A percentile compares a stretch with the other conserved stretches of the same genome.
These are phyloP conservation scores for Selaginella tamariscina DNA, from an alignment of 75 land plant species.

Conservation along the genomic window DNA sequence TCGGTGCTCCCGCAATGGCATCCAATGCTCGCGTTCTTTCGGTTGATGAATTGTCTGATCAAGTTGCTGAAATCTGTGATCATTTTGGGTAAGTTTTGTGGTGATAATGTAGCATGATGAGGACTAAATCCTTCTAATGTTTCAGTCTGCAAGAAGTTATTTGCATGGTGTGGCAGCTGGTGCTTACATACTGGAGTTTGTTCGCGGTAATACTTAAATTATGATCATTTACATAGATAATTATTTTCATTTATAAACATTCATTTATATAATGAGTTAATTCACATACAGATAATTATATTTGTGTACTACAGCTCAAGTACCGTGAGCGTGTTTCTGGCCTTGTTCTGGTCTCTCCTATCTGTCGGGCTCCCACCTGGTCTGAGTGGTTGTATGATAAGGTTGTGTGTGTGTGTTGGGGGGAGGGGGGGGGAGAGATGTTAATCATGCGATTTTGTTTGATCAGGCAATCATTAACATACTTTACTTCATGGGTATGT, in stretches of 20 bases:
- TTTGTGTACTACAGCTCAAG: slow-evolving; percentile 41
- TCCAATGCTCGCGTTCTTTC: slow-evolving; percentile 36
- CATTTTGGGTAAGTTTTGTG: slow-evolving; percentile 50
- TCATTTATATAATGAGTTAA: not conserved
- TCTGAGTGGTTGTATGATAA: slow-evolving; percentile 90
- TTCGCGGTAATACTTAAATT: slow-evolving; percentile 54
- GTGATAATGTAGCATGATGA: not conserved
- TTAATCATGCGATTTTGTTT: not conserved
- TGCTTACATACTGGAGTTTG: slow-evolving; percentile 72
- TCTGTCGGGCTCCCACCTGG: slow-evolving; percentile 78
- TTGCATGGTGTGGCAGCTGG: slow-evolving; percentile 86
- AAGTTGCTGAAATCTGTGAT: slow-evolving; percentile 73
- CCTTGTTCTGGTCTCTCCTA: slow-evolving; percentile 77
- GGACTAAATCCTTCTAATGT: not conserved
- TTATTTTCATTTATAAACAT: not conserved
- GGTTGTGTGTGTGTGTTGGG: slow-evolving; percentile 34
- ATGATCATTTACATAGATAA: not conserved
- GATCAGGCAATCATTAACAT: slow-evolving; percentile 44
- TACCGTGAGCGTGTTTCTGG: slow-evolving; percentile 68
- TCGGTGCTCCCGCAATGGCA: slow-evolving; percentile 62
- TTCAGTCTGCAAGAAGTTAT: slow-evolving; percentile 68
- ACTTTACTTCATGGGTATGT: slow-evolving; percentile 85
- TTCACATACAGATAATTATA: too few relatives aligned
- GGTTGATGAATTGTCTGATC: slow-evolving; percentile 79
- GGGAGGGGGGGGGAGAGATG: too few relatives aligned